Conservation (phyloP, 176 grass and related monocot genomes). For the Phragmites australis region DNA sequence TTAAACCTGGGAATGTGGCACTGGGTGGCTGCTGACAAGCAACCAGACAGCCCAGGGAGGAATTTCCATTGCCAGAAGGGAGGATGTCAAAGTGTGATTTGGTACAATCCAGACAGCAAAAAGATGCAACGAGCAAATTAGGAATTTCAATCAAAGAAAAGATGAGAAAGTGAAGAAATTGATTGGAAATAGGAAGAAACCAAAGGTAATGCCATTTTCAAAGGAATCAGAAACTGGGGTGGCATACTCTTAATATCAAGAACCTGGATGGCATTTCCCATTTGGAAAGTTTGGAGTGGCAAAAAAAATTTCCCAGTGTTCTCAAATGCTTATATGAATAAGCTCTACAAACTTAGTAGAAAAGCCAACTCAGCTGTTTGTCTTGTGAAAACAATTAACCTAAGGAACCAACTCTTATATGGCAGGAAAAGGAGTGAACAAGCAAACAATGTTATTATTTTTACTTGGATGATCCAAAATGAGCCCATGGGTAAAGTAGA, state of each 20-base stretch:
- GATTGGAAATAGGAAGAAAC: neutral
- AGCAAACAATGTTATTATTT: neutral
- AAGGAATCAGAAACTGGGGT: neutral
- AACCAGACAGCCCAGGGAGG: neutral
- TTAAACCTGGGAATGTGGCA: neutral
- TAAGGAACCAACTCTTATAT: neutral
- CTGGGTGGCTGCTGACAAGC: neutral
- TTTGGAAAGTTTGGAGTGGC: neutral
- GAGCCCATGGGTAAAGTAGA: neutral
- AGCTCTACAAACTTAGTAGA: neutral
- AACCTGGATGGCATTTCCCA: neutral
- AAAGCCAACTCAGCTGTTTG: neutral
- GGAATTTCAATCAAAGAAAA: neutral
- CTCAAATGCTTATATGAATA: neutral
- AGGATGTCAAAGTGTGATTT: neutral
- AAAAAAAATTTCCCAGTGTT: neutral
- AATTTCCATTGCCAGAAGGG: neutral
- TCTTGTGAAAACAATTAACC: neutral
- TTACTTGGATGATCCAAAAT: neutral
- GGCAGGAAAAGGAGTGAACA: neutral
- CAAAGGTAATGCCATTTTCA: neutral
- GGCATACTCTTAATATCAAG: neutral
- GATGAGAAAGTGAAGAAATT: neutral
- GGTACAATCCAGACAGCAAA: neutral
- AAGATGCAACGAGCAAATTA: neutral